Conservation (phyloP, 345 rosid species). For the Gossypium herbaceum region DNA sequence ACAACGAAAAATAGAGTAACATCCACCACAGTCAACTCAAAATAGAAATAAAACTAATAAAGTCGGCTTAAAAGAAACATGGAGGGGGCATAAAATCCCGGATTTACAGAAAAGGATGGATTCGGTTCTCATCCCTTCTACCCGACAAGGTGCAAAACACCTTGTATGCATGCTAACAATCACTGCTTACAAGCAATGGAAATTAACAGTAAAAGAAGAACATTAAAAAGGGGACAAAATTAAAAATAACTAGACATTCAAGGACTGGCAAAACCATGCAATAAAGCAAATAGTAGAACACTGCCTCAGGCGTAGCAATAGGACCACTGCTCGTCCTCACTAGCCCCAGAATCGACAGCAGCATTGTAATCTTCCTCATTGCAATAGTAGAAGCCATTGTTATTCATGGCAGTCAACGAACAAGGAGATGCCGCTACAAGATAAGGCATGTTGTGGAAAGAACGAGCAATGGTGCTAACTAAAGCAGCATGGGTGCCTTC, state of each 20-base stretch:
- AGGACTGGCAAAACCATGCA: background rate
- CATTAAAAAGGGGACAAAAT: background rate
- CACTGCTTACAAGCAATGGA: slow-evolving; percentile 9
- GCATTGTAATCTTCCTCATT: slow-evolving; percentile 38
- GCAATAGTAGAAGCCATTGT: slow-evolving; percentile 58
- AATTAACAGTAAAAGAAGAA: slow-evolving; percentile 2
- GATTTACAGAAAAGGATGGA: slow-evolving; percentile 30
- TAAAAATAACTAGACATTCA: background rate
- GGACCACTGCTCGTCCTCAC: slow-evolving; percentile 70
- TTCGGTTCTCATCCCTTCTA: slow-evolving; percentile 31
- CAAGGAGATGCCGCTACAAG: slow-evolving; percentile 48
- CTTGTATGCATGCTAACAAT: slow-evolving; percentile 13
- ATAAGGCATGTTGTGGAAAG: slow-evolving; percentile 89
- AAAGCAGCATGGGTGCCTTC: slow-evolving; percentile 29
- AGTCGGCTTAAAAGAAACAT: slow-evolving; percentile 15
- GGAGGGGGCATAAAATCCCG: slow-evolving; percentile 31
- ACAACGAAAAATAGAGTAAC: background rate
- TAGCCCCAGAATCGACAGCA: slow-evolving; percentile 31
- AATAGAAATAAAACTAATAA: slow-evolving; percentile 10
- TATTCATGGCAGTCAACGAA: slow-evolving; percentile 54
- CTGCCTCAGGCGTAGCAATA: slow-evolving; percentile 56
- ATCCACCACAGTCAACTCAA: background rate
- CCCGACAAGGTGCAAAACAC: slow-evolving; percentile 29
- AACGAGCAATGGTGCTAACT: slow-evolving; percentile 54
- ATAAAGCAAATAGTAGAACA: background rate